These are phyloP conservation scores for Mucor plumbeus DNA, from an alignment of 371 early-diverging fungal species.

Conservation along the genomic window DNA sequence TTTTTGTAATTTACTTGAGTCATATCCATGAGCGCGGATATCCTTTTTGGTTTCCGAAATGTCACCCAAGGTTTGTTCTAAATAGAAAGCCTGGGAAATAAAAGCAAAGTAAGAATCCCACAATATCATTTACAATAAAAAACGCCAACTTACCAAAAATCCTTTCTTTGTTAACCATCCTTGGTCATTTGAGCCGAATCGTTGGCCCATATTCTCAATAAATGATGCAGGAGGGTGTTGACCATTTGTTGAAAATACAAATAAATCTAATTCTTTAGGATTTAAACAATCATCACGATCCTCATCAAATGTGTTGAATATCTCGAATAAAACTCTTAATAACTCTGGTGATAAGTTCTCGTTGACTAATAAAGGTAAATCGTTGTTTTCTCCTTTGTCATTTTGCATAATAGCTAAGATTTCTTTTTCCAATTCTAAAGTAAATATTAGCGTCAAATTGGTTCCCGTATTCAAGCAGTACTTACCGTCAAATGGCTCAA, in stretches of 20 bases:
- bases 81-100: slow-evolving; percentile 53
- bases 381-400: slow-evolving; percentile 44
- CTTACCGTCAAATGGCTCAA: slow-evolving; percentile 57
- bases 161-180: slow-evolving; percentile 62
- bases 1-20: slow-evolving; percentile 44
- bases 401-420: slow-evolving; percentile 50
- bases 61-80: slow-evolving; percentile 66
- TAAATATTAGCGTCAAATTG: not conserved
- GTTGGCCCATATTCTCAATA: slow-evolving; percentile 59
- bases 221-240: slow-evolving; percentile 60
- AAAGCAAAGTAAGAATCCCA: not conserved
- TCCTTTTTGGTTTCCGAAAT: slow-evolving; percentile 65
- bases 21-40: slow-evolving; percentile 62
- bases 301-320: slow-evolving; percentile 60
- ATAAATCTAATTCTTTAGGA: slow-evolving; percentile 53
- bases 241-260: slow-evolving; percentile 65
- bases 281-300: slow-evolving; percentile 57
- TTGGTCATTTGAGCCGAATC: slow-evolving; percentile 56
- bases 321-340: slow-evolving; percentile 46
- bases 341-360: slow-evolving; percentile 51
- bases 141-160: slow-evolving; percentile 41
- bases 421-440: slow-evolving; percentile 55
- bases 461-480: not conserved
- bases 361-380: slow-evolving; percentile 46
- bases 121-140: not conserved